phyloP scores from a whole-genome alignment of 768 basidiomycete species.

The Mycena chlorophos region DNA sequence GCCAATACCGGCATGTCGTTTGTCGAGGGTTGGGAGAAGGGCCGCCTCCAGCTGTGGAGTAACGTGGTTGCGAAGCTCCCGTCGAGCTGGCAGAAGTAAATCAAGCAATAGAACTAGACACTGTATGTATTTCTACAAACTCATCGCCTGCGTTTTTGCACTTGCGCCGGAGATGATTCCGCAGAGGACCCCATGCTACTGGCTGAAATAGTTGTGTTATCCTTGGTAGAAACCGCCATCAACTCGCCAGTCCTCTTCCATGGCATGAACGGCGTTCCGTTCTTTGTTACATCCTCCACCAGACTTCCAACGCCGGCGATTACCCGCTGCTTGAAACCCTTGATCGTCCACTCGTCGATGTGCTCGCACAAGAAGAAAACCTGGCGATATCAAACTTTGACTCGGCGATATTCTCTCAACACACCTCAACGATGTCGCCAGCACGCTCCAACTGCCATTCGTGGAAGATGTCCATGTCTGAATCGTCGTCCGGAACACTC shows the following conservation, averaged over 20 bases:
- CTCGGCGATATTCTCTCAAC: not conserved
- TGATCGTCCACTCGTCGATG: constrained; percentile 53
- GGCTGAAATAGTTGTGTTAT: constrained; percentile 32
- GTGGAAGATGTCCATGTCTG: constrained; percentile 35
- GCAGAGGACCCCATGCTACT: constrained; percentile 1
- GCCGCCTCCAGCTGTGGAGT: constrained; percentile 69
- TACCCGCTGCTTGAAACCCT: constrained; percentile 42
- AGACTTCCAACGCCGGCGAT: constrained; percentile 40
- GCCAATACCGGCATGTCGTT: constrained; percentile 66
- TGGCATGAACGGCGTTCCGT: constrained; percentile 38
- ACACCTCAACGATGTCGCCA: constrained; percentile 36
- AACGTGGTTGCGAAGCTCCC: constrained; percentile 69
- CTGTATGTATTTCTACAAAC: constrained; percentile 13
- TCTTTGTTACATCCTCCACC: constrained; percentile 33
- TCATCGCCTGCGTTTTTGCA: constrained; percentile 7
- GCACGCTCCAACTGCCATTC: constrained; percentile 51
- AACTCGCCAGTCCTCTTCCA: constrained; percentile 50
- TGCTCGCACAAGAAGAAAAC: constrained; percentile 54
- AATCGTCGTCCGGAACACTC: constrained; percentile 16
- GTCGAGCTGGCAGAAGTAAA: constrained; percentile 66
- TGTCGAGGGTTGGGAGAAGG: constrained; percentile 75
- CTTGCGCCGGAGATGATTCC: constrained; percentile 14
- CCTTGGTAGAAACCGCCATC: constrained; percentile 29
- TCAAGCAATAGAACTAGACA: constrained; percentile 10
- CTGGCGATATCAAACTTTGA: constrained; percentile 23